Evolutionary conservation across 257 asterid genomes (phyloP).

Genomic region (Buddleja alternifolia): DNA sequence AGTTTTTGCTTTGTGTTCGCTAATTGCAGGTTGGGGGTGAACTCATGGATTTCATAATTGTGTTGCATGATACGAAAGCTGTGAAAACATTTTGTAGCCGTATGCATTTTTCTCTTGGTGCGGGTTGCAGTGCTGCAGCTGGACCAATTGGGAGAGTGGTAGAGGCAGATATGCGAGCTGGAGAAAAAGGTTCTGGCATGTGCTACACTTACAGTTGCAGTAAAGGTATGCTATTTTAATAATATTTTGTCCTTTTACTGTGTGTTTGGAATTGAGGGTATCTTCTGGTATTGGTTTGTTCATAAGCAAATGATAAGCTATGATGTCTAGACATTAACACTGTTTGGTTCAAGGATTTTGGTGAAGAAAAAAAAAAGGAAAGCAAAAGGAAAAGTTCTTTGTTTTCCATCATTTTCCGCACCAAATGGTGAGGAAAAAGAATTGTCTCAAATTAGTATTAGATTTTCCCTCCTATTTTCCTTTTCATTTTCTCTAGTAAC

Average conservation of each 20-base stretch:
- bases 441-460: too few relatives aligned
- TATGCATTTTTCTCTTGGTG: slow-evolving; percentile 98
- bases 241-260: not conserved
- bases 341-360: too few relatives aligned
- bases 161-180: slow-evolving; percentile 98
- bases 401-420: too few relatives aligned
- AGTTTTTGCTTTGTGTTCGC: slow-evolving; percentile 18
- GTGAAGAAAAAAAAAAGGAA: too few relatives aligned
- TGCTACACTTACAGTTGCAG: slow-evolving; percentile 99
- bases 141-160: slow-evolving; percentile 97
- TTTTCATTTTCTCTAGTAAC: too few relatives aligned
- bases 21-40: slow-evolving; percentile 82
- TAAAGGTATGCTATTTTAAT: slow-evolving; percentile 62
- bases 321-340: not conserved
- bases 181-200: slow-evolving; percentile 98
- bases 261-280: not conserved
- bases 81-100: slow-evolving; percentile 97
- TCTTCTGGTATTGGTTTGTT: not conserved
- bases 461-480: too few relatives aligned
- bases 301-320: not conserved
- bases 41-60: slow-evolving; percentile 94
- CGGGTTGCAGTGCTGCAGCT: slow-evolving; percentile 99
- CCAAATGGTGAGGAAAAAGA: too few relatives aligned
- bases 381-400: too few relatives aligned
- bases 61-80: slow-evolving; percentile 81